phyloP scores from a whole-genome alignment of 2,329 filamentous ascomycete genomes.

The Fusarium poae region DNA sequence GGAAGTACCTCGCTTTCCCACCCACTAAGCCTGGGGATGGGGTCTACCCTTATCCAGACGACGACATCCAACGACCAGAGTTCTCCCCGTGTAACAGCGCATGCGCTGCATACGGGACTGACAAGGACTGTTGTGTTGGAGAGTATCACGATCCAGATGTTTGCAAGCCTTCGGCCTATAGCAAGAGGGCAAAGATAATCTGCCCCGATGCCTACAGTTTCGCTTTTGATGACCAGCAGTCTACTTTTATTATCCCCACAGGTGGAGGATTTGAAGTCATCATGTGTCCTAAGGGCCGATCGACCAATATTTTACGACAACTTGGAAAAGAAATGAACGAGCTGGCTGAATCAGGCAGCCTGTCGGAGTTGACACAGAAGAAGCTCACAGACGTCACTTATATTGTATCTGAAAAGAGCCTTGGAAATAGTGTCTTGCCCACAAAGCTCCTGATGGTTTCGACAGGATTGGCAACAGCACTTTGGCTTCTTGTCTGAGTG shows the following conservation, averaged over 20 bases:
- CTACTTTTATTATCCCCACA: conserved; percentile 71
- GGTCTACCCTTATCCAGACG: conserved; percentile 84
- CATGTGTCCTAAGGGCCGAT: conserved; percentile 77
- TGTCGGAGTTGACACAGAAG: conserved; percentile 53
- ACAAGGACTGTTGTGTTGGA: conserved; percentile 82
- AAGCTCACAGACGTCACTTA: conserved; percentile 54
- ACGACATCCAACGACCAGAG: conserved; percentile 74
- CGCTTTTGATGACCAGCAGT: conserved; percentile 71
- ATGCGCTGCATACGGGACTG: conserved; percentile 75
- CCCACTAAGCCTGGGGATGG: conserved; percentile 79
- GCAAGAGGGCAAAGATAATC: conserved; percentile 76
- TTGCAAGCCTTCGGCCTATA: conserved; percentile 78
- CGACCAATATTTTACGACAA: conserved; percentile 69
- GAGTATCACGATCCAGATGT: conserved; percentile 71
- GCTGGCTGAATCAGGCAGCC: conserved; percentile 59
- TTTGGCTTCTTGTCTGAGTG: conserved; percentile 38
- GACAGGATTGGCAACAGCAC: conserved; percentile 20
- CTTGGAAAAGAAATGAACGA: conserved; percentile 64
- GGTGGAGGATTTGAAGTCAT: conserved; percentile 84
- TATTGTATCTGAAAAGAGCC: conserved; percentile 51
- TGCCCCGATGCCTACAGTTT: conserved; percentile 90
- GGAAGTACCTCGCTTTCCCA: conserved; percentile 77
- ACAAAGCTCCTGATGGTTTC: conserved; percentile 23
- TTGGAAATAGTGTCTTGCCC: conserved; percentile 42
- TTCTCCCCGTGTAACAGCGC: conserved; percentile 85